Evolutionary conservation across 1,284 basidiomycete genomes (phyloP), one percentile per base, ranked within the genome.

Genomic region (Trichosporon ovoides): DNA sequence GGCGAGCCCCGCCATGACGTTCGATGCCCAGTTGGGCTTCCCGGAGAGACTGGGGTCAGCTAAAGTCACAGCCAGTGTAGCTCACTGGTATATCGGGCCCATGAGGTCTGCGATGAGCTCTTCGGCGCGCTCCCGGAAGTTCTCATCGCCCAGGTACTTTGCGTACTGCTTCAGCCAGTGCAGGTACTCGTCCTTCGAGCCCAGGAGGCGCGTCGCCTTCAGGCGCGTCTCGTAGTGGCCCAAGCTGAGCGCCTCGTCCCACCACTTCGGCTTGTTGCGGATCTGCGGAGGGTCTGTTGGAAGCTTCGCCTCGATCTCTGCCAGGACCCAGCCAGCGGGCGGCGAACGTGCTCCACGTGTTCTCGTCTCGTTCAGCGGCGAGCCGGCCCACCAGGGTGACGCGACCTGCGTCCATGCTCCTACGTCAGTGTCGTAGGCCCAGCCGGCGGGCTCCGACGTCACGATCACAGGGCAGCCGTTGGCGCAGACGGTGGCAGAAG

Each of bases 81-180:
- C 85, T 56, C 65, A 89, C 89, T 85, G 87, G 76, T 89, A 92
- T 48, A 91, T 77, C 1, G 91, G 91, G 9, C 92, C 93, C 68
- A 89, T 86, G 37, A 96, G 79, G 62, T 94, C 92, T 71, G 83
- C 86, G 51, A 93, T 83, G 55, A 97, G 76, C 74, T 95, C 93
- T 72, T 93, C 91, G 10, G 86, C 91, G 70, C 91, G 90, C 31
- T 80, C 86, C 61, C 84, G 80, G 73, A 91, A 91, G 0, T 87
- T 89, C 72, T 93, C 90, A 65, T 94, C 88, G 35, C 86, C 89
- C 49, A 96, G 80, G 75, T 83, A 85, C 79, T 84, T 87, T 51
- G 89, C 86, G 74, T 94, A 95, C 65, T 84, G 68, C 56, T 86
- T 67, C 65, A 95, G 71, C 58, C 84, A 85, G 67, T 85, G 82